Base-by-base conservation (phyloP, 768 basidiomycete genomes). In the Boletus fagicola region DNA sequence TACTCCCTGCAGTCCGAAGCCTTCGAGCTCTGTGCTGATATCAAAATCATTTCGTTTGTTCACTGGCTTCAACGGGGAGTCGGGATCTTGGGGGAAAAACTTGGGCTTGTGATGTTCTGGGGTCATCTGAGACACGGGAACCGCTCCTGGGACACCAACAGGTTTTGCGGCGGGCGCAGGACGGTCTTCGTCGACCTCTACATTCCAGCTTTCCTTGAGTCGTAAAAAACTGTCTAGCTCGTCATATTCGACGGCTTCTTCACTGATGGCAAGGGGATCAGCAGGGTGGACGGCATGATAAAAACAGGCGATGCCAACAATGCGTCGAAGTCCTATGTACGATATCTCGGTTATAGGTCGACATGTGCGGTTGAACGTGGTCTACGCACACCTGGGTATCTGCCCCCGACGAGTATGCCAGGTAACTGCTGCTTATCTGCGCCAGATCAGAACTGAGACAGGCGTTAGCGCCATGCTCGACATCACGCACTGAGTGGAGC, bases 361-460 rank as follows among this genome's bases (percentile, higher is more conserved):
- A 28, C 18, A 31, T 42, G 31, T n/a, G 20, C 22, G 33, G n/a
- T 9, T 10, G 28, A 36, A 39, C 28, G 35, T 18, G 51, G 50
- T 54, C 24, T 35, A 79, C 87, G 60, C 74, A 93, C 91, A 30
- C 92, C 92, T 48, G 85, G 85, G 66, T 82, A 94, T 56, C 77
- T 80, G 38, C 83, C 83, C 4, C 92, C 92, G 38, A 94, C 80
- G 7, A 94, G 82, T 42, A 93, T 85, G 3, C 92, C 92, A 24
- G 92, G 92, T 5, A 94, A 77, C 63, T 90, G 90, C 62, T 90
- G 89, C 63, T 92, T 92, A 69, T 85, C 92, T 90, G 67, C 13
- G 43, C 4, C 51, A 16, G 22, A 42, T 62, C 49, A 60, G 54
- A 46, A 39, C 28, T 28, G 42, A 43, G 38, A 20, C 40, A 20